phyloP scores from a whole-genome alignment of 331 rosid species.

The Phaseolus coccineus region DNA sequence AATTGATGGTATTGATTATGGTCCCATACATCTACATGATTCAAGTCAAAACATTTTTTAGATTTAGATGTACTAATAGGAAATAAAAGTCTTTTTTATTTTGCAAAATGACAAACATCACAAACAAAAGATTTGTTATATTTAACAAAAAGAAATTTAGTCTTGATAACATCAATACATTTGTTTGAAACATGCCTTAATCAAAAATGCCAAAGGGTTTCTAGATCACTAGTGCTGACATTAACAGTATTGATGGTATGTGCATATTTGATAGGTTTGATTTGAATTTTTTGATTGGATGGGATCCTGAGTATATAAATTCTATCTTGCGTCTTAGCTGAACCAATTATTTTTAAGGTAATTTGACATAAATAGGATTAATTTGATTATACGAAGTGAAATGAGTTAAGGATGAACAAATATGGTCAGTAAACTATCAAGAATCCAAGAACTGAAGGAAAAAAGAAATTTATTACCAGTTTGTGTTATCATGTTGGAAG shows the following conservation, averaged over 20 bases:
- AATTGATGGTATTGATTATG: background rate
- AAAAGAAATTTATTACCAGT: too few relatives aligned
- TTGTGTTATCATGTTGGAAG: too few relatives aligned
- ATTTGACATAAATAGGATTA: too few relatives aligned
- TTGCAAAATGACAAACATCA: background rate
- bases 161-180: background rate
- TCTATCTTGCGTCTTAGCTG: background rate
- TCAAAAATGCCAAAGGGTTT: background rate
- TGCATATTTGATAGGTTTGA: background rate
- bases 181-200: background rate
- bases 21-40: background rate
- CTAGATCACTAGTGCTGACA: background rate
- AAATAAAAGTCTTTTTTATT: background rate
- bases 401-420: too few relatives aligned
- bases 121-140: too few relatives aligned
- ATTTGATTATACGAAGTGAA: too few relatives aligned
- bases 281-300: background rate
- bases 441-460: too few relatives aligned
- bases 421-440: too few relatives aligned
- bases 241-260: background rate
- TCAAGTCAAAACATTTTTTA: background rate
- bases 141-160: background rate
- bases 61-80: constrained; percentile 2
- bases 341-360: too few relatives aligned
- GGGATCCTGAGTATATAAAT: background rate